Evolutionary conservation across 306 rosid species (phyloP), one percentile per base, ranked within the genome.

Genomic region (Vigna mungo): DNA sequence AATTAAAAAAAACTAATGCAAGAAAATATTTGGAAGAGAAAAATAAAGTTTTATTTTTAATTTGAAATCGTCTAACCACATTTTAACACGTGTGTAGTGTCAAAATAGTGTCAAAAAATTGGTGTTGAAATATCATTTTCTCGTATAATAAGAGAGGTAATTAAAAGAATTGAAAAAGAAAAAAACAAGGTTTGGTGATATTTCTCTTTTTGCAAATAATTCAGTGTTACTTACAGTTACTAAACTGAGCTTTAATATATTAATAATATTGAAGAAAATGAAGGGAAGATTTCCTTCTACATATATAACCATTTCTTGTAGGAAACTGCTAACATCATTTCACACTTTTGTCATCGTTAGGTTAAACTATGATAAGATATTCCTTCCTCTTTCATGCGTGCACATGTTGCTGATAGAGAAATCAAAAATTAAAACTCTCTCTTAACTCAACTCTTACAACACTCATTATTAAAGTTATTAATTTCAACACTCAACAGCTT

Each of bases 291-390:
- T 74, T 60, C 11, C 7, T 44, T 59, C 54, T 21, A n/a, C 39
- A 55, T 13, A 52, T 72, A 21, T 69, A 76, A 30, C 53, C 68
- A 34, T 76, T 76, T 44, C 75, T 76, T 71, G 72, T 12, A 71
- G 85, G 82, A 82, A 82, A 77, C 71, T 63, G 71, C 65, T 46
- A 41, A 76, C 30, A 78, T 62, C 81, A 41, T 62, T 76, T 76
- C 73, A 53, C 7, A 27, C 13, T 68, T 9, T 37, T 69, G n/a
- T 30, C 34, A 4, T 30, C 34, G 5, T 30, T 30, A 30, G 34
- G 34, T 30, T 30, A 30, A 30, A 30, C 34, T 30, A 30, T 30
- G 3, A 30, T 34, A 6, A 34, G 9, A 11, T 18, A 17, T 75
- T 7, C 11, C 44, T 39, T 62, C 60, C 16, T 62, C 37, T 43